These are phyloP conservation scores for Discostella stelligeroides DNA, from an alignment of 108 stramenopile species.

Conservation along the genomic window DNA sequence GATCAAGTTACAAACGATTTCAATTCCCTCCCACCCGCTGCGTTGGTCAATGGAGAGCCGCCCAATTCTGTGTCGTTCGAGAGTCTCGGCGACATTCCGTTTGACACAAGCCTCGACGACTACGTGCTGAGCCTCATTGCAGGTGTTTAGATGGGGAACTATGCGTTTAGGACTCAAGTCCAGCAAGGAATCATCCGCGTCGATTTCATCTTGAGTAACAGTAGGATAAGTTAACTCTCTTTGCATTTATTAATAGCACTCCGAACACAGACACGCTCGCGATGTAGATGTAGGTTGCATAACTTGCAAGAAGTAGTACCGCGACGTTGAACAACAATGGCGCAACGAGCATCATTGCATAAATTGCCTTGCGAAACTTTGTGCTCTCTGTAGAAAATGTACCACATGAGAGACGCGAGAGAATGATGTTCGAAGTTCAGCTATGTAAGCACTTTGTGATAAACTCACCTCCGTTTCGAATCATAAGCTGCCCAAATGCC, in stretches of 20 bases:
- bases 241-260: conserved; percentile 24
- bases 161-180: too few relatives aligned
- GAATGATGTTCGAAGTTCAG: not conserved
- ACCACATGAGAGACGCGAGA: not conserved
- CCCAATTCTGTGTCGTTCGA: not conserved
- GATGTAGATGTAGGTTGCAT: conserved; percentile 48
- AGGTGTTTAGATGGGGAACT: too few relatives aligned
- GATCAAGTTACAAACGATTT: not conserved
- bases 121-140: too few relatives aligned
- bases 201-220: too few relatives aligned
- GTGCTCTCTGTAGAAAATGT: conserved; percentile 11
- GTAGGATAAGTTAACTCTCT: not conserved
- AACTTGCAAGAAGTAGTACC: conserved; percentile 36
- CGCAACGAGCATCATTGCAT: conserved; percentile 10
- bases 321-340: conserved; percentile 30
- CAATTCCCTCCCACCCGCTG: too few relatives aligned
- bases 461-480: conserved; percentile 32
- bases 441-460: not conserved
- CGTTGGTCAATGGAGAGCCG: not conserved
- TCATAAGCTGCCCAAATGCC: conserved; percentile 29
- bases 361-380: conserved; percentile 20
- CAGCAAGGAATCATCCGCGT: too few relatives aligned
- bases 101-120: too few relatives aligned
- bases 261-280: conserved; percentile 25
- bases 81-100: not conserved